These are phyloP conservation scores for Kwoniella pini DNA, from an alignment of 768 basidiomycete genomes.

Conservation along the genomic window DNA sequence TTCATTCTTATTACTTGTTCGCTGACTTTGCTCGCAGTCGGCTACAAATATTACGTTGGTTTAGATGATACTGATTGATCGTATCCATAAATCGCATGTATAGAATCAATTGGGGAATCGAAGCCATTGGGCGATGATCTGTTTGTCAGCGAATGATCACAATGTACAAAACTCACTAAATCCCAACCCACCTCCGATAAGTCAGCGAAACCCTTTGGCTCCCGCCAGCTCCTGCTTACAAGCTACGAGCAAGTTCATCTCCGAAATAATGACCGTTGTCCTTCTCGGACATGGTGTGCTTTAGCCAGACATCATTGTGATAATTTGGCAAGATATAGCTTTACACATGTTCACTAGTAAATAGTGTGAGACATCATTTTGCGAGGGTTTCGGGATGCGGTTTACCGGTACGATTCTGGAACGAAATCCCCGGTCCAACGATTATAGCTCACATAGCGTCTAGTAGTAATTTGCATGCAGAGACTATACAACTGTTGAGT, in stretches of 20 bases:
- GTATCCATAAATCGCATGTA: neutral
- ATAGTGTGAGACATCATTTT: too few relatives aligned
- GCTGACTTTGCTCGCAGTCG: neutral
- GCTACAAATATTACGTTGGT: slow-evolving; percentile 23
- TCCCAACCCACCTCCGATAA: slow-evolving; percentile 7
- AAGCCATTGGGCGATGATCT: slow-evolving; percentile 3
- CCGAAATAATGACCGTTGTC: too few relatives aligned
- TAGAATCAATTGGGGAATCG: neutral
- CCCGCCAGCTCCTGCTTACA: neutral
- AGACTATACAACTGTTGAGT: too few relatives aligned
- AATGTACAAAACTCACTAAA: neutral
- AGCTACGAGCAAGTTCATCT: neutral
- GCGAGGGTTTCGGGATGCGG: too few relatives aligned
- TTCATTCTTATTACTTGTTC: neutral
- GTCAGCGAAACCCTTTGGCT: neutral
- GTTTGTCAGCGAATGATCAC: neutral
- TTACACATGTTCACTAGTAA: too few relatives aligned
- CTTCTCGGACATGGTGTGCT: too few relatives aligned
- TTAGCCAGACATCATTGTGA: too few relatives aligned
- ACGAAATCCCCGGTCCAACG: too few relatives aligned
- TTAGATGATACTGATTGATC: slow-evolving; percentile 17
- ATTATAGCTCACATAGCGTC: too few relatives aligned
- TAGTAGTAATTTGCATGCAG: too few relatives aligned
- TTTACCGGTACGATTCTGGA: too few relatives aligned
- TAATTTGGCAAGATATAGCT: too few relatives aligned